Evolutionary conservation across 352 stramenopile genomes (phyloP).

Genomic region (Phytophthora sp.): DNA sequence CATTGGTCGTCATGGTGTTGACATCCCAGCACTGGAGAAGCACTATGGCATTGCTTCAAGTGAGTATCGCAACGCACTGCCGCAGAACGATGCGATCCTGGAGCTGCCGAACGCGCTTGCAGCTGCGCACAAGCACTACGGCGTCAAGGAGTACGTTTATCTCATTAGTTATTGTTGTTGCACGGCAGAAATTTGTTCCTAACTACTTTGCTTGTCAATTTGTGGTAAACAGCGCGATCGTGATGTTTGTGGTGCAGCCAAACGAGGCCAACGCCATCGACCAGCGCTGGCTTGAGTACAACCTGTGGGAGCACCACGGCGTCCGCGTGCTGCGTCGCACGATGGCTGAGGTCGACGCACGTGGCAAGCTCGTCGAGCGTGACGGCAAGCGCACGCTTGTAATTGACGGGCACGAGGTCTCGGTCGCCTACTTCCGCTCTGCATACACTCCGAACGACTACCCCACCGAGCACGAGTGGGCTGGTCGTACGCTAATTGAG

Average conservation of each 20-base stretch:
- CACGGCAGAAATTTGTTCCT: too few species aligned
- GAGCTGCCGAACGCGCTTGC: slow-evolving; percentile 76
- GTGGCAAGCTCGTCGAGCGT: slow-evolving; percentile 41
- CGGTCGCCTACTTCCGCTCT: slow-evolving; percentile 95
- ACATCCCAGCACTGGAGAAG: slow-evolving; percentile 55
- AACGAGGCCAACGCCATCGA: slow-evolving; percentile 92
- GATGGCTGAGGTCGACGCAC: slow-evolving; percentile 63
- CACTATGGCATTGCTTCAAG: slow-evolving; percentile 52
- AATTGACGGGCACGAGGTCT: slow-evolving; percentile 83
- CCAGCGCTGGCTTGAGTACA: slow-evolving; percentile 93
- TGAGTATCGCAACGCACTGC: slow-evolving; percentile 56
- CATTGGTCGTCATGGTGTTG: slow-evolving; percentile 48
- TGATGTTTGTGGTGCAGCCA: slow-evolving; percentile 93
- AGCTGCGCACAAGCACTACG: slow-evolving; percentile 72
- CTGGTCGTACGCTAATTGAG: slow-evolving; percentile 89
- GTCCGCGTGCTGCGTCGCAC: slow-evolving; percentile 82
- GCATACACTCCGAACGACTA: slow-evolving; percentile 98
- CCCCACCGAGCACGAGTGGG: slow-evolving; percentile 91
- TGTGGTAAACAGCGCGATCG: slow-evolving; percentile 49
- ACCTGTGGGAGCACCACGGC: slow-evolving; percentile 86
- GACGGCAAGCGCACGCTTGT: slow-evolving; percentile 54
- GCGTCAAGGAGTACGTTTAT: slow-evolving; percentile 64
- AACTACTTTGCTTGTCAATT: too few species aligned
- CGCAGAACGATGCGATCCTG: slow-evolving; percentile 67
- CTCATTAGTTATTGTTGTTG: background rate